phyloP scores from a whole-genome alignment of 2,329 filamentous ascomycete species.

The Lecanosticta acicola region DNA sequence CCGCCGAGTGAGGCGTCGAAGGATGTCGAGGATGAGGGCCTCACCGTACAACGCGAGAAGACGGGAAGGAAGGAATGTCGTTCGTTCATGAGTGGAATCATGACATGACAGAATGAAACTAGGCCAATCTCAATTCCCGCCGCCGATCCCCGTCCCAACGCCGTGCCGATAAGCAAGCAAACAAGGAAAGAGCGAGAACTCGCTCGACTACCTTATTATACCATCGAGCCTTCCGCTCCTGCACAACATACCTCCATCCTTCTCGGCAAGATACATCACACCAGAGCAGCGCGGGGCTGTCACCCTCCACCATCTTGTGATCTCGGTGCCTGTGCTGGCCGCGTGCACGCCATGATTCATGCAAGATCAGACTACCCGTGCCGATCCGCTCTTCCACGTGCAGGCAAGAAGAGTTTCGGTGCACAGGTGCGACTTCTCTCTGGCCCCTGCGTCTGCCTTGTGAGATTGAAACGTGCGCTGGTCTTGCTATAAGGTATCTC shows the following conservation, averaged over 20 bases:
- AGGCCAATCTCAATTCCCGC: background rate
- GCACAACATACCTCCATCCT: too few species aligned
- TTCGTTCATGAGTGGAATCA: too few species aligned
- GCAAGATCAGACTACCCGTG: background rate
- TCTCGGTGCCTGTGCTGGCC: background rate
- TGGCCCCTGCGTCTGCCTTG: background rate
- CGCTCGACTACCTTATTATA: too few species aligned
- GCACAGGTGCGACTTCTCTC: background rate
- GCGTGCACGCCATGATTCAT: background rate
- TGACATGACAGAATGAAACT: too few species aligned
- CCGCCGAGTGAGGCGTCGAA: too few species aligned
- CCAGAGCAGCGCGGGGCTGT: too few species aligned
- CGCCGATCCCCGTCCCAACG: background rate
- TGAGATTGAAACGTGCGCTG: background rate
- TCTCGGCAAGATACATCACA: too few species aligned
- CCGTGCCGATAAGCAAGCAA: too few species aligned
- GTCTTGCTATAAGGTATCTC: background rate
- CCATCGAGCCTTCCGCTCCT: too few species aligned
- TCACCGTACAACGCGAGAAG: background rate
- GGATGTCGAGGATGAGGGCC: too few species aligned
- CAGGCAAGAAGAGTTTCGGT: background rate
- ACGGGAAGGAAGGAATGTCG: background rate
- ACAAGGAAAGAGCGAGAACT: background rate
- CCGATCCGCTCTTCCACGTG: background rate
- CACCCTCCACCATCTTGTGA: background rate